Evolutionary conservation across 345 rosid species (phyloP).

Genomic region (Kandelia obovata): DNA sequence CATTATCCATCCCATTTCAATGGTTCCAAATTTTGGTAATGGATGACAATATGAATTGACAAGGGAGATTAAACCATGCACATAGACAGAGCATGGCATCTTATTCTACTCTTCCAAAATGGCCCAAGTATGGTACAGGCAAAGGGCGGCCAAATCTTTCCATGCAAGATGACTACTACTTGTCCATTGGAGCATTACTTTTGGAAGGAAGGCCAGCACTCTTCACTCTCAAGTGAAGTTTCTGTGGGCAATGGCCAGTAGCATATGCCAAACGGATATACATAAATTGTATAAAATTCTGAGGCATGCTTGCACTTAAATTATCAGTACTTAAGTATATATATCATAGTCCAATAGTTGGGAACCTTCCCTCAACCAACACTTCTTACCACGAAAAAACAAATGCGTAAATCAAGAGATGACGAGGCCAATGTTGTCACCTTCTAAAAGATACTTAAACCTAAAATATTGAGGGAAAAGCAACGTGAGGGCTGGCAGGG

Average conservation of each 20-base stretch:
- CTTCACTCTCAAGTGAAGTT: conserved; percentile 32
- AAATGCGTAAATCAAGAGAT: not conserved
- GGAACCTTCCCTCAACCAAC: not conserved
- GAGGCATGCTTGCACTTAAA: not conserved
- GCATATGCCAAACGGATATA: not conserved
- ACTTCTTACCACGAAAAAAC: not conserved
- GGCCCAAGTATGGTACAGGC: conserved; percentile 1
- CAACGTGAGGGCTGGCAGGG: conserved; percentile 7
- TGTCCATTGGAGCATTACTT: conserved; percentile 24
- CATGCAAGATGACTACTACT: conserved; percentile 20
- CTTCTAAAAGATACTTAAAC: not conserved
- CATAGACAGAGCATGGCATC: conserved; percentile 38
- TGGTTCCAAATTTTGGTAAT: conserved; percentile 12
- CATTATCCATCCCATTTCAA: not conserved
- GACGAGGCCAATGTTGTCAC: conserved; percentile 9
- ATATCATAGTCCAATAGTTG: conserved; percentile 1
- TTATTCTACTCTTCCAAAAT: conserved; percentile 5
- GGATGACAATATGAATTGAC: conserved; percentile 10
- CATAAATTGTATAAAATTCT: not conserved
- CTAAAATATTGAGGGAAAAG: not conserved
- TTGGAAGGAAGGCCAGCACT: conserved; percentile 17
- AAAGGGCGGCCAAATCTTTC: conserved; percentile 18
- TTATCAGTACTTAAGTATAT: not conserved
- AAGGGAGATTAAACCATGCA: conserved; percentile 16
- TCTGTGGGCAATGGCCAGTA: conserved; percentile 10